Evolutionary conservation across 108 stramenopile genomes (phyloP).

Genomic region (Bacterosira constricta): DNA sequence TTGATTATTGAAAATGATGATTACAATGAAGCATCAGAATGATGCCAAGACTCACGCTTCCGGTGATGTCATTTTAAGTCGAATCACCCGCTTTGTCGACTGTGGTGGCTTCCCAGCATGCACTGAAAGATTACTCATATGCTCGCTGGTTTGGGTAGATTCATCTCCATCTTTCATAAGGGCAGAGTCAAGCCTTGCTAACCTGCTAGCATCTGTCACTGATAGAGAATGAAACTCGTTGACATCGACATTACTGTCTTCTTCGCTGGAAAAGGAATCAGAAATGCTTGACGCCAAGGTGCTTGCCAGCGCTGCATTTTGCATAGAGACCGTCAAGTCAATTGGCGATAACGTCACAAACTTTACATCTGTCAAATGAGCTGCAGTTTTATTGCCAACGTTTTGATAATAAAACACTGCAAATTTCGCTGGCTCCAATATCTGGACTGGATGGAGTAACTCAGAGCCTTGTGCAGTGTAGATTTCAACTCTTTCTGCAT

Average conservation of each 20-base stretch:
- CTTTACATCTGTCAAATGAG: constrained; percentile 57
- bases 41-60: no score
- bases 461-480: constrained; percentile 79
- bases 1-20: no score
- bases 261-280: constrained; percentile 44
- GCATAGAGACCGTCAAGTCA: constrained; percentile 77
- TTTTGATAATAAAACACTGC: constrained; percentile 60
- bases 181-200: constrained; percentile 63
- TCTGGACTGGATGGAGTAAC: constrained; percentile 73
- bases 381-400: constrained; percentile 12
- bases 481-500: constrained; percentile 65
- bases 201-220: constrained; percentile 50
- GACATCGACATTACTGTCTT: background rate
- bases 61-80: constrained; percentile 68
- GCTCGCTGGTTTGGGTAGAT: constrained; percentile 11
- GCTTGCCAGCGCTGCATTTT: constrained; percentile 76
- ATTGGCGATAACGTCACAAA: constrained; percentile 68
- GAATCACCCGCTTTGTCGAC: constrained; percentile 21
- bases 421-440: constrained; percentile 73
- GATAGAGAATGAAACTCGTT: constrained; percentile 45
- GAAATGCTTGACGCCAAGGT: constrained; percentile 65
- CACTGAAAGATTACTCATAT: constrained; percentile 13
- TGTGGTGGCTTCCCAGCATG: constrained; percentile 18
- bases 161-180: constrained; percentile 47
- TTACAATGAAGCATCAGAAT: no score